These are phyloP conservation scores for Trichophyton verrucosum DNA, from an alignment of 2,329 filamentous ascomycete species.

Conservation along the genomic window DNA sequence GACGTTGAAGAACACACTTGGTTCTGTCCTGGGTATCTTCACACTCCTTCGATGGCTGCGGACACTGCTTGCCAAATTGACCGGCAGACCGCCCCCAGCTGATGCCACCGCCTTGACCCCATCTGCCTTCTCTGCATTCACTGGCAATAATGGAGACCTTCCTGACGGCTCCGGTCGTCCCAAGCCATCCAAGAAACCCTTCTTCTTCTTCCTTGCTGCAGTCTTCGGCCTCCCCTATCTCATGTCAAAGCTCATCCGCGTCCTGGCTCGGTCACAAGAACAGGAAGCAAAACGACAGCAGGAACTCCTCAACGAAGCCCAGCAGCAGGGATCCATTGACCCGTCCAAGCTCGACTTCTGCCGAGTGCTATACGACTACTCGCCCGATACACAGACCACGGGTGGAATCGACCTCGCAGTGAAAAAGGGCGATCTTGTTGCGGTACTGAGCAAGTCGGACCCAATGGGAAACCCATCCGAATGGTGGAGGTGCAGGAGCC, in stretches of 20 bases:
- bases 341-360: slow-evolving; percentile 93
- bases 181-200: slow-evolving; percentile 81
- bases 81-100: slow-evolving; percentile 77
- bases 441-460: slow-evolving; percentile 83
- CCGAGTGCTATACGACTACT: slow-evolving; percentile 86
- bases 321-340: slow-evolving; percentile 49
- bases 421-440: slow-evolving; percentile 90
- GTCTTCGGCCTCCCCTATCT: slow-evolving; percentile 93
- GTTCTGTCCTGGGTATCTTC: slow-evolving; percentile 89
- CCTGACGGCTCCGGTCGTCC: slow-evolving; percentile 36
- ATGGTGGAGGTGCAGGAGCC: slow-evolving; percentile 91
- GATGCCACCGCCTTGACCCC: slow-evolving; percentile 80
- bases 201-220: slow-evolving; percentile 88
- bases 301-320: slow-evolving; percentile 38
- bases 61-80: slow-evolving; percentile 81
- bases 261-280: slow-evolving; percentile 71
- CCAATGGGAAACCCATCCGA: slow-evolving; percentile 84
- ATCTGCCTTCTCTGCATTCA: slow-evolving; percentile 79
- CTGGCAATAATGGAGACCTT: slow-evolving; percentile 46
- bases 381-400: slow-evolving; percentile 53
- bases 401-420: slow-evolving; percentile 77
- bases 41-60: slow-evolving; percentile 90
- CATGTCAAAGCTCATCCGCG: slow-evolving; percentile 89
- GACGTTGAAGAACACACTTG: slow-evolving; percentile 82
- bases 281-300: slow-evolving; percentile 50